Base-by-base conservation (phyloP, 2,329 filamentous ascomycete species). In the Fusarium duplospermum region DNA sequence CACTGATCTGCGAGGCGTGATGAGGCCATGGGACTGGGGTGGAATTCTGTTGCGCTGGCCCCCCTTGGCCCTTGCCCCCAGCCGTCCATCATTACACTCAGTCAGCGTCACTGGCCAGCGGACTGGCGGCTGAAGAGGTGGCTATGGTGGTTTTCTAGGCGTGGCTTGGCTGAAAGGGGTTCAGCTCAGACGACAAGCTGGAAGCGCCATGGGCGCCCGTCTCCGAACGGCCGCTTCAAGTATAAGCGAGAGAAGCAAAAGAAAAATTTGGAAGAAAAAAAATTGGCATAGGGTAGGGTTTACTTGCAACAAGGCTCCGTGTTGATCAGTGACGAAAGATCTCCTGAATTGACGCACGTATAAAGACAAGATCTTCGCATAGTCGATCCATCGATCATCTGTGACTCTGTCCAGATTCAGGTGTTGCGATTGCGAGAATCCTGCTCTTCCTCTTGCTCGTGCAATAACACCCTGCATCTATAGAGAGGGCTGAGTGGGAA, bases 1-100 rank as follows among this genome's bases (percentile, higher is more conserved):
- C 52, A 66, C 54, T 75, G 72, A 73, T 73, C 59, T 67, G 35
- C 60, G 40, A 69, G 69, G 63, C 36, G 60, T 60, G 57, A 64
- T 66, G 69, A 69, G 69, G 61, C 47, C 52, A 60, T 45, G 38
- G 59, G 42, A 50, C 47, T 29, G 47, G 57, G 62, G 42, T n/a
- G 35, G 47, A 63, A 64, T 66, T 62, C 42, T 63, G 20, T 58
- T 40, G 66, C 35, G 29, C 56, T 38, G 45, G 33, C 60, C 36
- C 60, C 47, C 66, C 42, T 64, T 27, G 59, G 31, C 65, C 60
- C 50, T 63, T 64, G 64, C 57, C 42, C 69, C 69, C 59, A 66
- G 59, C 62, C 66, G 69, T 64, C 64, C 62, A 69, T 74, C 72
- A 66, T 62, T 57, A 56, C 56, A 65, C 31, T 59, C 60, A 61